Evolutionary conservation across 2,329 filamentous ascomycete genomes (phyloP).

Genomic region (Aureobasidium sp.): DNA sequence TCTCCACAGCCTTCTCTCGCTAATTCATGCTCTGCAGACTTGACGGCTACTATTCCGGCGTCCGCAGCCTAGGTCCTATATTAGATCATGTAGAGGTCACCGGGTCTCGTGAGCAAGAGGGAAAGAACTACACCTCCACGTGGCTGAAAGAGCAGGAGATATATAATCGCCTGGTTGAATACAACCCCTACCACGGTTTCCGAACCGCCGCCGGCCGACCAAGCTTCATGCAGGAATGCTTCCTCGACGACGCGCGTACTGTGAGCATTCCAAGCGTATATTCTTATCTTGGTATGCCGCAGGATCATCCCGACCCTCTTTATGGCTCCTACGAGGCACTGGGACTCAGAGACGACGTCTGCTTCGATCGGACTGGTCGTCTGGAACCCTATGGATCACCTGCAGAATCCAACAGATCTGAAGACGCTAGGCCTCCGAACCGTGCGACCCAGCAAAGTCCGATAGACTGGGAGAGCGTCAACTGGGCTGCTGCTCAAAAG

Average conservation of each 20-base stretch:
- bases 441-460: background rate
- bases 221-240: conserved; percentile 39
- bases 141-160: background rate
- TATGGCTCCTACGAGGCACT: conserved; percentile 44
- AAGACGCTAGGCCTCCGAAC: too few relatives aligned
- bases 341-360: conserved; percentile 41
- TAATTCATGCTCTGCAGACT: background rate
- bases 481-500: background rate
- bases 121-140: too few relatives aligned
- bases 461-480: background rate
- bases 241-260: conserved; percentile 53
- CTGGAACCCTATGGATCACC: conserved; percentile 45
- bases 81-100: background rate
- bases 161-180: background rate
- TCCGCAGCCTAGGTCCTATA: background rate
- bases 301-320: conserved; percentile 41
- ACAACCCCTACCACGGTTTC: background rate
- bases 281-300: conserved; percentile 52
- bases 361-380: conserved; percentile 45
- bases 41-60: background rate
- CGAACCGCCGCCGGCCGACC: conserved; percentile 40
- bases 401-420: conserved; percentile 26
- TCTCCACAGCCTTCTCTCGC: background rate
- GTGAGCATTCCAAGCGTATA: conserved; percentile 55
- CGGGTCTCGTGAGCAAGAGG: background rate